Base-by-base conservation (phyloP, 306 rosid genomes). In the Mimosa bimucronata region DNA sequence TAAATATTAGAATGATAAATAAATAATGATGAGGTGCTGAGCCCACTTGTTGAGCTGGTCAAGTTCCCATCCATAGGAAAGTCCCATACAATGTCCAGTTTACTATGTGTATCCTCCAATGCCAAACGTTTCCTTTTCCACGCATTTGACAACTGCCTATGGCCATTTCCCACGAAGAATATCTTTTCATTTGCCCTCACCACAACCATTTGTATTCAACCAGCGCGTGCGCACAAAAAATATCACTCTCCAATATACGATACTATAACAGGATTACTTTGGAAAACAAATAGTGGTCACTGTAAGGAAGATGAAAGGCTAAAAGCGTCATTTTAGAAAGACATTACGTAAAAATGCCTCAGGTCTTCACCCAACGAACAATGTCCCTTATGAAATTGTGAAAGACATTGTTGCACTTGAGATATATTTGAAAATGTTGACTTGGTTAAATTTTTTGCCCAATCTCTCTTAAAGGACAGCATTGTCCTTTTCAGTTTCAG, bases 51-150 rank as follows among this genome's bases (percentile, higher is more conserved):
- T 38, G 9, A 11, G 28, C n/a, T 41, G 14, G 73, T 7, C 18
- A 68, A n/a, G 31, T 41, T 68, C 31, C 11, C 52, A 68, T 68
- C 73, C 73, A 40, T 31, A 41, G 34, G 15, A 68, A 68, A 41
- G 53, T 21, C 7, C 3, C 4, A 15, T 13, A 3, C 50, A 45
- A 45, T 45, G 50, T 45, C 1, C 18, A 13, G 50, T 3, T 15
- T 45, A 45, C 16, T 11, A 4, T 12, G 50, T 9, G 15, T 9
- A 9, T 55, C 62, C 62, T 57, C 64, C 64, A 9, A 57, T 3
- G 29, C 29, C 30, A 9, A 57, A 25, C 12, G 15, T 13, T 57
- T 21, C 14, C 64, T 21, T 57, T 55, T 57, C 29, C 14, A 23
- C 25, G 29, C 29, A 23, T 0, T 55, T 9, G 28, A 55, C 62